Base-by-base conservation (phyloP, 148 eudicot species). In the Rheum nobile region DNA sequence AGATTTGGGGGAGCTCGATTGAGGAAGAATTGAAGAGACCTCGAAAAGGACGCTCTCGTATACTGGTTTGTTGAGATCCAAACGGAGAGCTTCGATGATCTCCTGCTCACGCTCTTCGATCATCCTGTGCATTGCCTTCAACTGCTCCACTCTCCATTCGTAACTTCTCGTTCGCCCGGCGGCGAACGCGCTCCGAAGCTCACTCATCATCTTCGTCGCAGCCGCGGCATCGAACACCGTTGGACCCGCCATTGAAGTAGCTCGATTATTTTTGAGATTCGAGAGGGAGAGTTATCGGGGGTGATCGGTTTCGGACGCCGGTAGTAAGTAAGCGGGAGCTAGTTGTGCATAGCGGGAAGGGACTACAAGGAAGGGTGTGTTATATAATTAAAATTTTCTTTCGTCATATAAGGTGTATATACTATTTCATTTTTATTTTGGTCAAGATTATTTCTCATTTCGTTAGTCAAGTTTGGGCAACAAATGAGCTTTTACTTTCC, bases 81-180 rank as follows among this genome's bases (percentile, higher is more conserved):
- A 82, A 29, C 77, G 82, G 19, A 91, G 88, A 67, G 97, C 91
- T 1, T 86, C 83, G 47, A 85, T 71, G 57, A 91, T 79, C 48
- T 89, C 88, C 1, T 46, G 39, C 80, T 89, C 97, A 47, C 71
- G 82, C 35, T 82, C 76, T 0, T 80, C 83, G 1, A 82, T 4
- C 68, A 91, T 52, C 55, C 76, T 85, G 28, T 82, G 42, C 5
- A 91, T 67, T 16, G 81, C 83, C 68, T 84, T 89, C 81, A 91
- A 72, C 87, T 91, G 97, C 73, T 81, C 67, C 1, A 81, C 80
- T 74, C 97, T 85, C 97, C 97, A 91, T 68, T 89, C 88, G 63
- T 83, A 86, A 63, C 80, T 86, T 82, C 75, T 83, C 29, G 93
- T 91, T 38, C 81, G 87, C 4, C 91, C 93, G 2, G 61, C 57